Percentiles rank a stretch among this genome's conserved stretches.
phyloP scores from a whole-genome alignment of 345 rosid species.

The Eucalyptus curtisii region DNA sequence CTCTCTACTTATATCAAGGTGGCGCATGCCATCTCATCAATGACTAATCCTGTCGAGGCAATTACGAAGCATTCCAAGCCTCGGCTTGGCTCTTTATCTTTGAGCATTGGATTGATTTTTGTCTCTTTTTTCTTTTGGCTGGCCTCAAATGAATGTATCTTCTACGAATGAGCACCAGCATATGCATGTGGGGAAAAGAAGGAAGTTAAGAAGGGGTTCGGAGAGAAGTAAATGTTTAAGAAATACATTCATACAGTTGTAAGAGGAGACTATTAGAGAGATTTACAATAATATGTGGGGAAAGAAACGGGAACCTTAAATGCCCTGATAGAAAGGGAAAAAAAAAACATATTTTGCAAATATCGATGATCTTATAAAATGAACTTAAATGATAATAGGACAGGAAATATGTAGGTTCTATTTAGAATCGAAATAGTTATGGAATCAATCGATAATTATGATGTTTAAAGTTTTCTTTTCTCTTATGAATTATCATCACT shows the following conservation, averaged over 20 bases:
- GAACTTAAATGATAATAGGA: not conserved
- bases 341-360: not conserved
- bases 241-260: not conserved
- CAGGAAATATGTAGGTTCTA: fast-evolving
- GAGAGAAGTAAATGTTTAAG: not conserved
- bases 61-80: not conserved
- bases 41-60: not conserved
- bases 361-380: not conserved
- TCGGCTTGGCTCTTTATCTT: not conserved
- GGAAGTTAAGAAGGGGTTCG: not conserved
- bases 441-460: not conserved
- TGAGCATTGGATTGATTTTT: not conserved
- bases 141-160: not conserved
- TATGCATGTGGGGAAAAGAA: not conserved
- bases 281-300: not conserved
- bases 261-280: not conserved
- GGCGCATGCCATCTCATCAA: not conserved
- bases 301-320: not conserved
- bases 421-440: not conserved
- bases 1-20: not conserved
- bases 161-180: not conserved
- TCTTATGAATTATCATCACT: not conserved
- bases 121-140: not conserved
- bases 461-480: not conserved
- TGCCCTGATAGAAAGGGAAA: not conserved